These are phyloP conservation scores for Pseudogymnoascus sp. DNA, from an alignment of 2,329 filamentous ascomycete species.

Conservation along the genomic window DNA sequence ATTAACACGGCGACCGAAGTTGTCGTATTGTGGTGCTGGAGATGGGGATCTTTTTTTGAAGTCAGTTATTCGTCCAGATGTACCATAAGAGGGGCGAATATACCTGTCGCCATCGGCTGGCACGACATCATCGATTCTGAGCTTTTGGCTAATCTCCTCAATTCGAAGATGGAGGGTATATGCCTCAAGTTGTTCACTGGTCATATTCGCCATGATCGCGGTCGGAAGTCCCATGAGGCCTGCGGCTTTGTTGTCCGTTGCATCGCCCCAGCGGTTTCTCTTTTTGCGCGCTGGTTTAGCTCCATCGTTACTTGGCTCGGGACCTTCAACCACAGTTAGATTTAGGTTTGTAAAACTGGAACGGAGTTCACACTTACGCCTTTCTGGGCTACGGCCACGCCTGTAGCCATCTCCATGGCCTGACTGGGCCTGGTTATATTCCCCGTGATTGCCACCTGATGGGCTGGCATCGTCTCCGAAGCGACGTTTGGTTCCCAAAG, in stretches of 20 bases:
- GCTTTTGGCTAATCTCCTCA: conserved; percentile 98
- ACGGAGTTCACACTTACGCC: conserved; percentile 45
- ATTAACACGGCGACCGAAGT: conserved; percentile 98
- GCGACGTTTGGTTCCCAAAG: conserved; percentile 74
- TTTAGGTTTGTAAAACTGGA: conserved; percentile 34
- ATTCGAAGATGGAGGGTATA: conserved; percentile 95
- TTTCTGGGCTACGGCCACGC: conserved; percentile 86
- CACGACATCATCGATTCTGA: conserved; percentile 97
- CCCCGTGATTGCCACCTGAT: conserved; percentile 22
- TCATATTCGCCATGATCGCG: conserved; percentile 96
- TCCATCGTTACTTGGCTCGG: conserved; percentile 50
- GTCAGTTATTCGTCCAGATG: neutral
- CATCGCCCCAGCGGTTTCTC: conserved; percentile 97
- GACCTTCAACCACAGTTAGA: conserved; percentile 25
- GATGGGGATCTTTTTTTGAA: conserved; percentile 68
- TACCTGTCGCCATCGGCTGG: conserved; percentile 93
- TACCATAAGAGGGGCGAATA: conserved; percentile 28
- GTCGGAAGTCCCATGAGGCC: conserved; percentile 96
- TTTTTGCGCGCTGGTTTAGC: conserved; percentile 80
- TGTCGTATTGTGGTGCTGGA: conserved; percentile 94
- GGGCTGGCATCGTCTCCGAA: conserved; percentile 56
- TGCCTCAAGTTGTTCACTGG: conserved; percentile 92
- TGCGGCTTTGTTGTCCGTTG: conserved; percentile 95
- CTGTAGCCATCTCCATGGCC: conserved; percentile 43
- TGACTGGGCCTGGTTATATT: conserved; percentile 21